Percentiles rank a stretch among this genome's conserved stretches.
Conservation (phyloP, 2,329 filamentous ascomycete species). For the Penicillium sp. region DNA sequence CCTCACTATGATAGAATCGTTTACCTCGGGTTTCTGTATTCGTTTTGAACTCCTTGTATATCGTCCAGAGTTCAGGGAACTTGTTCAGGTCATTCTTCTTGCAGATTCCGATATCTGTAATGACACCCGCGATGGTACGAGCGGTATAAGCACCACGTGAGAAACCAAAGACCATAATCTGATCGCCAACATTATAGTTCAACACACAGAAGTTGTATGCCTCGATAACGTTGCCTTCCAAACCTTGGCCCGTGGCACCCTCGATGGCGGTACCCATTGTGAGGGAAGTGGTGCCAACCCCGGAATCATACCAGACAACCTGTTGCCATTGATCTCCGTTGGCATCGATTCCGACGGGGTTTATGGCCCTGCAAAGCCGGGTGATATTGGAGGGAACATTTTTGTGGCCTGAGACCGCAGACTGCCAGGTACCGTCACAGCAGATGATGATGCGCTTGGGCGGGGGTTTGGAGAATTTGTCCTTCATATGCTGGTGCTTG, state of each 20-base stretch:
- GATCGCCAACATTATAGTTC: slow-evolving; percentile 19
- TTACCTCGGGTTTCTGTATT: slow-evolving; percentile 4
- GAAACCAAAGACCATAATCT: slow-evolving; percentile 25
- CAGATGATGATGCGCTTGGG: slow-evolving; percentile 34
- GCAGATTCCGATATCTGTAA: slow-evolving; percentile 24
- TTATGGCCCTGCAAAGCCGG: slow-evolving; percentile 30
- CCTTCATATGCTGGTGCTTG: neutral
- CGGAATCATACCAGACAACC: slow-evolving; percentile 37
- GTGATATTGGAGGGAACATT: slow-evolving; percentile 36
- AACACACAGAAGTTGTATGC: slow-evolving; percentile 24
- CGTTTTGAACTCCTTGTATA: slow-evolving; percentile 14
- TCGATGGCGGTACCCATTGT: slow-evolving; percentile 26
- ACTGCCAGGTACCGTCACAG: slow-evolving; percentile 39
- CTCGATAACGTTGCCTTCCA: slow-evolving; percentile 22
- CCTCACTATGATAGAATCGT: slow-evolving; percentile 20
- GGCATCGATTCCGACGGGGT: slow-evolving; percentile 26
- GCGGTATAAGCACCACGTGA: slow-evolving; percentile 22
- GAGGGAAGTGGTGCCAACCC: slow-evolving; percentile 30
- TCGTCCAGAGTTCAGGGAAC: slow-evolving; percentile 21
- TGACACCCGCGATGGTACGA: slow-evolving; percentile 21
- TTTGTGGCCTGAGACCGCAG: slow-evolving; percentile 29
- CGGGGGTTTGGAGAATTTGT: neutral
- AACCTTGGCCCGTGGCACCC: slow-evolving; percentile 21
- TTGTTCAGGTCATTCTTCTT: slow-evolving; percentile 16
- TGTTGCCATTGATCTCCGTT: slow-evolving; percentile 27